Conservation (phyloP, 2,329 filamentous ascomycete genomes). For the Raffaelea ambrosiae region DNA sequence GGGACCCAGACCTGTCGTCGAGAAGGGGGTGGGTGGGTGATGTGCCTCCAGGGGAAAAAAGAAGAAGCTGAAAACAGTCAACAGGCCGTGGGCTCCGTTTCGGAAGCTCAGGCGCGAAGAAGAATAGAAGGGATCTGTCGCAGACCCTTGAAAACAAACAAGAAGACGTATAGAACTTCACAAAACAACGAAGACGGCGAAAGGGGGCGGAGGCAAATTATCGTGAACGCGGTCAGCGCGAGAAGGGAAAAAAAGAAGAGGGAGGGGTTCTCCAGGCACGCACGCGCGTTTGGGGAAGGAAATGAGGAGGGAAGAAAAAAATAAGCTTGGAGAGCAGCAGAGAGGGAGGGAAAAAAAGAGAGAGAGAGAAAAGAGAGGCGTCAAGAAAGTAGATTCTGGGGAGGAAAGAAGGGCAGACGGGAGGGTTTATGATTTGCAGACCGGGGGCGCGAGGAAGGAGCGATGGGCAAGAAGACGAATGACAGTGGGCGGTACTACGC, state of each 20-base stretch:
- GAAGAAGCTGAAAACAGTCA: constrained; percentile 17
- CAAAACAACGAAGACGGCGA: constrained; percentile 1
- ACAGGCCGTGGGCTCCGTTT: constrained; percentile 3
- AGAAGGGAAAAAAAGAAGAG: constrained; percentile 1
- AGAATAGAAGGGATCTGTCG: constrained; percentile 30
- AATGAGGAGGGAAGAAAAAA: constrained; percentile 10
- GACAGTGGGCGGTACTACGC: not conserved
- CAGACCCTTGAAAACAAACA: constrained; percentile 8
- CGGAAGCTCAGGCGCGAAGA: constrained; percentile 7
- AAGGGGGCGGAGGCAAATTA: not conserved
- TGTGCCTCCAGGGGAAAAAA: constrained; percentile 19
- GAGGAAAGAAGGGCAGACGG: constrained; percentile 8
- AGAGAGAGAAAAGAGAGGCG: constrained; percentile 1
- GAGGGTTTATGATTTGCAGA: constrained; percentile 14
- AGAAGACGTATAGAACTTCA: constrained; percentile 1
- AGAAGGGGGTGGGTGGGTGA: constrained; percentile 21
- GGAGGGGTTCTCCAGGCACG: not conserved
- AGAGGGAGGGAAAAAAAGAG: constrained; percentile 3
- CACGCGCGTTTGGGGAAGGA: not conserved
- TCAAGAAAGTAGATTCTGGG: constrained; percentile 1
- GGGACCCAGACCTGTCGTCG: constrained; percentile 10
- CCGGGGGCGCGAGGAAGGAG: not conserved
- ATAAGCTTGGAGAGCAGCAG: constrained; percentile 8
- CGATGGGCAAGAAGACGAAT: constrained; percentile 20
- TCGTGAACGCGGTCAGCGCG: not conserved